Evolutionary conservation across 768 basidiomycete species (phyloP), one percentile per base, ranked within the genome.

Genomic region (Boletus subcaerulescens): DNA sequence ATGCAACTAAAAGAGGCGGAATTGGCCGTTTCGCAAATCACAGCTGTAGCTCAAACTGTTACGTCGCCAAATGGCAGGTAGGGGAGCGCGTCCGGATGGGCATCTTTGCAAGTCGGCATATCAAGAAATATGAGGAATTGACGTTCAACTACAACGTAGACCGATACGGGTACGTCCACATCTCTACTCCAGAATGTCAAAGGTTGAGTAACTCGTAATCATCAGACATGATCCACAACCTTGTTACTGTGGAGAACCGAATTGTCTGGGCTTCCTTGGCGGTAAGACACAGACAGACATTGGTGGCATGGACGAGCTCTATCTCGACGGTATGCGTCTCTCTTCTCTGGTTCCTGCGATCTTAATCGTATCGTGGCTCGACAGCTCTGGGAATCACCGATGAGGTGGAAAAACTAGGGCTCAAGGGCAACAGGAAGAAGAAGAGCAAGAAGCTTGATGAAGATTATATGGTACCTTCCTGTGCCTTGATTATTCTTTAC

Each of bases 61-160:
- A 91, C 67, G 97, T 99, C 8, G 93, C 95, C 29, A 98, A 97
- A 72, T 99, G 97, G 97, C 93, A 93, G 4, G 82, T 98, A 31
- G 95, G 90, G 10, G 74, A 81, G 32, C 82, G 87, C 41, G 85
- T 98, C 58, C 87, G 97, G 35, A 98, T 98, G 96, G 97, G 95
- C 43, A 98, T 98, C 62, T 99, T 98, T 65, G 86, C 96, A n/a
- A 93, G 87, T 64, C 80, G 92, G 41, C 59, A 77, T 50, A 87
- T 98, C 60, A 71, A 79, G 67, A 83, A 82, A 66, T 71, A 91
- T 58, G 94, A 97, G 65, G 95, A 98, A 71, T 72, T 98, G 62
- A 98, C 97, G 0, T 98, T 98, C 77, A 98, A 99, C 73, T 99
- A 99, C 70, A 99, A 99, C 69, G 97, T 98, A 39, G 97, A 98